Evolutionary conservation across 805 yeast genomes (phyloP), one percentile per base, ranked within the genome.

Genomic region (Saccharomycopsis fermentans): DNA sequence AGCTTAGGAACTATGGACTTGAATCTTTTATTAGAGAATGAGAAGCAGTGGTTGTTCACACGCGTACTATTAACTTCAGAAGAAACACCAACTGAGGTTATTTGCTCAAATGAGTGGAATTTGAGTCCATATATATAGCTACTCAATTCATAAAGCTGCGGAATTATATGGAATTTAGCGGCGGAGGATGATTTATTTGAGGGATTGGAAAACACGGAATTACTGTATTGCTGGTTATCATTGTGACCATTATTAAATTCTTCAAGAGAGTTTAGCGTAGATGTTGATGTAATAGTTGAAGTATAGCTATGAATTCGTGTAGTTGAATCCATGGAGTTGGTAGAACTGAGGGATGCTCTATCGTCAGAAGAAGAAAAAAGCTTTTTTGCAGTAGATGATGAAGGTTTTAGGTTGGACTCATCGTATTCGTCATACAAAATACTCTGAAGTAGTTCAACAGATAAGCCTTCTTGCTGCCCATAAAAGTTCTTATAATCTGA

Each of bases 11-110:
- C 67, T 81, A 91, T 79, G 8, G 80, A 73, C 53, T 79, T 79
- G 47, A 88, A 70, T 1, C 82, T 73, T 57, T 87, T 82, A 65
- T 94, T 98, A 61, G 86, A 85, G 61, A 94, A 80, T 1, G 97
- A 90, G 67, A 91, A 94, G 57, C 91, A 82, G 69, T 90, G 98
- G 63, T 87, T 86, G 58, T 69, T 72, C 0, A 87, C 78, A 65
- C 90, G 89, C 0, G 96, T 87, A 64, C 87, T 95, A 0, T 96
- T 96, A 29, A 89, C 12, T 32, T 32, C 35, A 32, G 35, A 32
- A 14, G 14, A 3, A 64, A 24, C 14, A 12, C 1, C 24, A 36
- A 26, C 6, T 19, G 29, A 21, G 12, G 50, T 21, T 5, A 43
- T 43, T 21, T 43, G 29, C 9, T 47, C 50, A 48, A 90, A 89